Percentiles rank a stretch among this genome's conserved stretches.
phyloP scores from a whole-genome alignment of 2,329 filamentous ascomycete species.

The Capronia coronata region DNA sequence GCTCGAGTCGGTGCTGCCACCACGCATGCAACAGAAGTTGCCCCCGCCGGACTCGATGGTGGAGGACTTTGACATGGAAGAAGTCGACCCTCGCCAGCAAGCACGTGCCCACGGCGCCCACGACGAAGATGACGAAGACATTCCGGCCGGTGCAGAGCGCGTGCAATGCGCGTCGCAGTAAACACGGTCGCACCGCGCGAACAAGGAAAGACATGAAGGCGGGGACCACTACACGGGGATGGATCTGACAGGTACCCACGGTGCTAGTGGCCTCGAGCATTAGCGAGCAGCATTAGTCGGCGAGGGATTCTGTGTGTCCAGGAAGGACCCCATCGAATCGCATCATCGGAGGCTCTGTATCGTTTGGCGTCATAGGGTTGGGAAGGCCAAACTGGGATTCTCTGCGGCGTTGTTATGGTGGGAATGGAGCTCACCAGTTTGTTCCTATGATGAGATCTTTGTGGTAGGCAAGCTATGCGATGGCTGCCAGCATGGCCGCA shows the following conservation, averaged over 20 bases:
- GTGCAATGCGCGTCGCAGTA: conserved; percentile 50
- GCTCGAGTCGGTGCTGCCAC: conserved; percentile 78
- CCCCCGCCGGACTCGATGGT: conserved; percentile 83
- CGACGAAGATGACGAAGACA: conserved; percentile 59
- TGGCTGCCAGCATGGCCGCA: too few relatives aligned
- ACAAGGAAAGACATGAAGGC: neutral
- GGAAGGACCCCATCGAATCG: conserved; percentile 11
- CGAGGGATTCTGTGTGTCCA: too few relatives aligned
- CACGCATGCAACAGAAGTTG: conserved; percentile 56
- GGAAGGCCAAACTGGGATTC: neutral
- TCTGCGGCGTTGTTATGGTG: neutral
- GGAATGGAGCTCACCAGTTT: neutral
- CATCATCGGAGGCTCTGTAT: conserved; percentile 8
- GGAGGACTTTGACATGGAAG: conserved; percentile 80
- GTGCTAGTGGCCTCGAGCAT: conserved; percentile 10
- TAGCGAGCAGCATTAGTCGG: conserved; percentile 7
- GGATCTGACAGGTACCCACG: conserved; percentile 1
- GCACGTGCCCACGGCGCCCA: conserved; percentile 62
- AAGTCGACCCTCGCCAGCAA: conserved; percentile 63
- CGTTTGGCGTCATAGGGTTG: neutral
- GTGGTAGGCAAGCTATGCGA: too few relatives aligned
- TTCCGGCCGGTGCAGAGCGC: conserved; percentile 44
- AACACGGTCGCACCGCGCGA: conserved; percentile 17
- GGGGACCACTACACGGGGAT: conserved; percentile 2
- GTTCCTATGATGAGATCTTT: neutral